These are phyloP conservation scores for Diaporthe batatas DNA, from an alignment of 2,329 filamentous ascomycete species.

Conservation along the genomic window DNA sequence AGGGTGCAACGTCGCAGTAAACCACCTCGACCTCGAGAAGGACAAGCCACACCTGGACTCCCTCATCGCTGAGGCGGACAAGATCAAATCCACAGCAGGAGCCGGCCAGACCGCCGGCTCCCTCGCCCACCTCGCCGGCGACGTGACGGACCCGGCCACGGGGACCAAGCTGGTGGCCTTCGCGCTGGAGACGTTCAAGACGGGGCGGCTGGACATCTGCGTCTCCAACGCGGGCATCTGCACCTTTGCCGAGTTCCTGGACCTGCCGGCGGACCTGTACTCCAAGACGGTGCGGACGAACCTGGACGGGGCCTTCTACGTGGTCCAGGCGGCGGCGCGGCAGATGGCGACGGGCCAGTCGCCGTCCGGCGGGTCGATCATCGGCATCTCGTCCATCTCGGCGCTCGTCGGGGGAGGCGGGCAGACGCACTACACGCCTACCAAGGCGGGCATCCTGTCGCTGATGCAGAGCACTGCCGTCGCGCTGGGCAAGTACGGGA, in stretches of 20 bases:
- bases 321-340: slow-evolving; percentile 84
- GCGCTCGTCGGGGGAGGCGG: slow-evolving; percentile 82
- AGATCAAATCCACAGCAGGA: slow-evolving; percentile 53
- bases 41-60: slow-evolving; percentile 67
- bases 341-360: slow-evolving; percentile 78
- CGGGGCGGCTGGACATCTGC: slow-evolving; percentile 77
- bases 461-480: slow-evolving; percentile 88
- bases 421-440: slow-evolving; percentile 90
- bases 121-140: slow-evolving; percentile 79
- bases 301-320: slow-evolving; percentile 89
- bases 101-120: slow-evolving; percentile 62
- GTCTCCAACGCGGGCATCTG: slow-evolving; percentile 92
- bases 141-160: slow-evolving; percentile 81
- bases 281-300: slow-evolving; percentile 81
- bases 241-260: slow-evolving; percentile 88
- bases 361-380: slow-evolving; percentile 82
- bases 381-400: slow-evolving; percentile 79
- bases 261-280: slow-evolving; percentile 78
- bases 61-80: slow-evolving; percentile 64
- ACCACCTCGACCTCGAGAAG: slow-evolving; percentile 75
- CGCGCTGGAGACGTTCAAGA: slow-evolving; percentile 72
- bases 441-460: slow-evolving; percentile 84
- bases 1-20: slow-evolving; percentile 83
- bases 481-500: slow-evolving; percentile 80
- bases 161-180: slow-evolving; percentile 75